Evolutionary conservation across 176 grass and related monocot species (phyloP).

Genomic region (Oryza meridionalis): DNA sequence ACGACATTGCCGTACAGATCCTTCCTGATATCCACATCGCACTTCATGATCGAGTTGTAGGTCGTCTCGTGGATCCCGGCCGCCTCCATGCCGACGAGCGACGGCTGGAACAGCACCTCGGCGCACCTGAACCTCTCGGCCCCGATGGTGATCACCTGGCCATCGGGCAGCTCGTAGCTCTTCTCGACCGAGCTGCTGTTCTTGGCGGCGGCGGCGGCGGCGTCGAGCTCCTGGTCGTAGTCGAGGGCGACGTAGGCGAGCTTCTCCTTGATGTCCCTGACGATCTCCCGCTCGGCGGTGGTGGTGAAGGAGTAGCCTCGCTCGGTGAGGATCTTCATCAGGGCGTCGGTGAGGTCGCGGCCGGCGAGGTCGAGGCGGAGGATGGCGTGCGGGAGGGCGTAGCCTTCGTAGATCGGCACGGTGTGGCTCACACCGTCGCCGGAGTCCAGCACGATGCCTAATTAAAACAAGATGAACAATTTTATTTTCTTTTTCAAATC

Average conservation of each 20-base stretch:
- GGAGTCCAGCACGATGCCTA: constrained; percentile 52
- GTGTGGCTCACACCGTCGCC: constrained; percentile 61
- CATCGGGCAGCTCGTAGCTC: constrained; percentile 70
- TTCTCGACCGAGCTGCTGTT: constrained; percentile 65
- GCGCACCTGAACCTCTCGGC: constrained; percentile 73
- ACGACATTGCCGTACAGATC: constrained; percentile 71
- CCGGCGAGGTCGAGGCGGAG: constrained; percentile 53
- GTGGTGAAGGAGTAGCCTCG: constrained; percentile 71
- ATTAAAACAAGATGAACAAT: too few relatives aligned
- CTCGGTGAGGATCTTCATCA: constrained; percentile 68
- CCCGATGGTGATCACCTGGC: constrained; percentile 72
- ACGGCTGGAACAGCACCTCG: constrained; percentile 85
- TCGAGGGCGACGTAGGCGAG: constrained; percentile 61
- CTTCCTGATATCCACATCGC: constrained; percentile 81
- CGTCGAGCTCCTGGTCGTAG: constrained; percentile 66
- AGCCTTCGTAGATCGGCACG: constrained; percentile 60
- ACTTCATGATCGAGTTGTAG: constrained; percentile 93
- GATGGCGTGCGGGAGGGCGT: constrained; percentile 50
- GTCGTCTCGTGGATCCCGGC: constrained; percentile 77
- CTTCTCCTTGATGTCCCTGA: constrained; percentile 83
- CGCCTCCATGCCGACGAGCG: constrained; percentile 66
- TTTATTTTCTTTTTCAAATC: too few relatives aligned
- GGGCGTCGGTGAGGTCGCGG: constrained; percentile 55
- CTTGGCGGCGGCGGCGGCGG: constrained; percentile 15
- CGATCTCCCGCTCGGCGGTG: constrained; percentile 68